Base-by-base conservation (phyloP, 2,329 filamentous ascomycete genomes). In the Chaetomiaceae sp. region DNA sequence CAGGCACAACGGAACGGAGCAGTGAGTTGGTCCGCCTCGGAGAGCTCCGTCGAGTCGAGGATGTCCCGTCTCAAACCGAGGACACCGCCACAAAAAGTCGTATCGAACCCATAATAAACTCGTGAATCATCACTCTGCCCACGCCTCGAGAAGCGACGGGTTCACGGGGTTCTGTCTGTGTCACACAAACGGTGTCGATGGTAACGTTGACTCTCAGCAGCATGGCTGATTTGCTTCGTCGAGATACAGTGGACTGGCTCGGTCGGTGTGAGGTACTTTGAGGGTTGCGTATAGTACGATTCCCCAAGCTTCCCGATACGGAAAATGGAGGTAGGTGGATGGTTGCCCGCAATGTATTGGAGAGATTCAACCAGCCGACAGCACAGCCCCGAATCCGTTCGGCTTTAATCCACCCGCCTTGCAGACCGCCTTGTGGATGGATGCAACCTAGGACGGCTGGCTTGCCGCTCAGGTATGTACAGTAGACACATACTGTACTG, bases 361-460 rank as follows among this genome's bases (percentile, higher is more conserved):
- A 20, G 18, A 5, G 36, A 41, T 48, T 48, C 14, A 30, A 14
- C 29, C 30, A 32, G 32, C 38, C 9, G 32, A 38, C 6, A 30
- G 41, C 49, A 51, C 20, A 46, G 49, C 42, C 42, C 16, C 49
- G 29, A 38, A 27, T 8, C 36, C 20, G 10, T 42, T 46, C 49
- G 27, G 40, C 11, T 46, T 33, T 32, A 9, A 50, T 40, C 5
- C 27, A 25, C 27, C 14, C 33, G 25, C 20, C n/a, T 44, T 46
- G 27, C 49, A 46, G 42, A 51, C 49, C 42, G 49, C 49, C 27
- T 33, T 6, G 20, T 46, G n/a, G n/a, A n/a, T 5, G 16, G 48
- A 40, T 45, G 41, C 20, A 32, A 38, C 48, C 16, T 20, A 23
- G 25, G 14, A 36, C 25, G 16, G 36, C n/a, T 14, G 6, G 9